Evolutionary conservation across 352 stramenopile genomes (phyloP).

Genomic region (Pythium graminicola): DNA sequence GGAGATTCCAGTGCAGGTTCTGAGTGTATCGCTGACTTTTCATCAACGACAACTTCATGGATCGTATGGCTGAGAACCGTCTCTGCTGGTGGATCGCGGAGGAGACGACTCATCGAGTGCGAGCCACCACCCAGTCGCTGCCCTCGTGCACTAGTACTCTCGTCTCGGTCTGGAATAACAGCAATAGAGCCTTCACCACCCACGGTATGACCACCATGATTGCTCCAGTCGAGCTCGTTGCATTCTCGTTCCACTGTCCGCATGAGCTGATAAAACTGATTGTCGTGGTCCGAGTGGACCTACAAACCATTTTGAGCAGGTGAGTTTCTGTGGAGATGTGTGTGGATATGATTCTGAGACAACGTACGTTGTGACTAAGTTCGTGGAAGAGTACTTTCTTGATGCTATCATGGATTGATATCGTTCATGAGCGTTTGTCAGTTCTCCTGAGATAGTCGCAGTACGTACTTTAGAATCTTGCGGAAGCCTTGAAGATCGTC

Average conservation of each 20-base stretch:
- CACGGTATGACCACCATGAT: constrained; percentile 30
- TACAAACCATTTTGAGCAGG: constrained; percentile 15
- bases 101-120: constrained; percentile 28
- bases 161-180: constrained; percentile 22
- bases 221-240: constrained; percentile 64
- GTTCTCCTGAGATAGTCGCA: no score
- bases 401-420: no score
- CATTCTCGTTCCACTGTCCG: constrained; percentile 67
- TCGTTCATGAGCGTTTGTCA: no score
- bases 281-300: constrained; percentile 73
- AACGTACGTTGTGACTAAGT: constrained; percentile 88
- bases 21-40: not conserved
- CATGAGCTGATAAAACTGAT: constrained; percentile 82
- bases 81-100: not conserved
- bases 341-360: not conserved
- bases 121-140: constrained; percentile 36
- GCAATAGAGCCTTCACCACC: constrained; percentile 22
- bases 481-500: constrained; percentile 92
- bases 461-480: constrained; percentile 65
- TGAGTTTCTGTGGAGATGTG: not conserved
- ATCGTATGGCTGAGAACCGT: not conserved
- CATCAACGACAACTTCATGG: not conserved
- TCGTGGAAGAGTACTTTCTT: constrained; percentile 94
- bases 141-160: constrained; percentile 10
- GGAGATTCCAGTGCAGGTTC: not conserved